These are phyloP conservation scores for Russula olivacea DNA, from an alignment of 768 basidiomycete genomes.

Conservation along the genomic window DNA sequence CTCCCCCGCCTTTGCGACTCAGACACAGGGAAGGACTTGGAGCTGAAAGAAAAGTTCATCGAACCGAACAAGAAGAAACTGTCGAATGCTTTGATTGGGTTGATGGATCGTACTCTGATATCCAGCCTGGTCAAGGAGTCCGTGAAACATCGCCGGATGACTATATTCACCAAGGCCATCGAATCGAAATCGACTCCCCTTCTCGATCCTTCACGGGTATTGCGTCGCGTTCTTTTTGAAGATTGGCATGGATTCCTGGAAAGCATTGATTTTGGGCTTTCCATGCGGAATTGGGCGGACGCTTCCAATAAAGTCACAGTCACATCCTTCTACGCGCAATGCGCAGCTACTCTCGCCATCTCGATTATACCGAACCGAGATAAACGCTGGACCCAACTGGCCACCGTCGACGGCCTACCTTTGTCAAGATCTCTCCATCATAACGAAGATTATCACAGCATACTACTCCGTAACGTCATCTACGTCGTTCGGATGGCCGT, in stretches of 20 bases:
- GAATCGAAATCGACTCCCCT: neutral
- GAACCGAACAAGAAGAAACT: neutral
- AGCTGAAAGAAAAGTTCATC: neutral
- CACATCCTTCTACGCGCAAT: slow-evolving; percentile 5
- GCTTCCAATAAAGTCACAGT: neutral
- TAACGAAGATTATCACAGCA: neutral
- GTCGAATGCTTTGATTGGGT: neutral
- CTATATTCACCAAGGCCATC: neutral
- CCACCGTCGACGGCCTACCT: neutral
- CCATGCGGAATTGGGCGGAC: neutral
- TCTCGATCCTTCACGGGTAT: neutral
- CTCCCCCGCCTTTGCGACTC: slow-evolving; percentile 3
- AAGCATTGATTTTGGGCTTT: slow-evolving; percentile 4
- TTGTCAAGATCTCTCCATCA: neutral
- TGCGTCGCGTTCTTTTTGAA: slow-evolving; percentile 3
- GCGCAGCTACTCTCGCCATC: neutral
- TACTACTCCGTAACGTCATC: neutral
- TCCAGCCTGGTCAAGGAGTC: neutral
- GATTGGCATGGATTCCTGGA: slow-evolving; percentile 1
- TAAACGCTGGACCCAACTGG: slow-evolving; percentile 4
- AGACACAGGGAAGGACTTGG: neutral
- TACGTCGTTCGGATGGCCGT: neutral
- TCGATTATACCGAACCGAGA: neutral
- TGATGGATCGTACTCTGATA: slow-evolving; percentile 11
- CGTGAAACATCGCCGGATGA: slow-evolving; percentile 7